phyloP scores from a whole-genome alignment of 345 rosid species.

The Salix caprea region DNA sequence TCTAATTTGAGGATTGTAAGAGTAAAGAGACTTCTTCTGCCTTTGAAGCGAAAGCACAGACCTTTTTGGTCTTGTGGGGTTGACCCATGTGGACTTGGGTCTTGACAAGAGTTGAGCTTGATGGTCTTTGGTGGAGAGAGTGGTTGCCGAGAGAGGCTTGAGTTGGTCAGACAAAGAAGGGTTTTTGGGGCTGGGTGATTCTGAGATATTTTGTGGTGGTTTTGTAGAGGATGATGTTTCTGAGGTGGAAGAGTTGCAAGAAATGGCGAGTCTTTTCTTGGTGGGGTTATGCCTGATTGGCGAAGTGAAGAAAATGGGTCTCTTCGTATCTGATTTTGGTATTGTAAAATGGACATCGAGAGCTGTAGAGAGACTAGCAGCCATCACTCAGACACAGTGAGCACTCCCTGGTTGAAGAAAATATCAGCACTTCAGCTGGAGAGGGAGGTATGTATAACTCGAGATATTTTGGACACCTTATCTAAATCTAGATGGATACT shows the following conservation, averaged over 20 bases:
- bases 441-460: neutral
- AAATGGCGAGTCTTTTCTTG: conserved; percentile 34
- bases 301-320: conserved; percentile 33
- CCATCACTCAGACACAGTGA: conserved; percentile 29
- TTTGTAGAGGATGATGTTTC: conserved; percentile 2
- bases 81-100: conserved; percentile 82
- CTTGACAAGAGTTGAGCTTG: conserved; percentile 49
- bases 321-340: conserved; percentile 38
- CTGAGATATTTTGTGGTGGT: conserved; percentile 33
- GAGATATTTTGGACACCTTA: conserved; percentile 5
- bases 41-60: conserved; percentile 79
- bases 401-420: neutral
- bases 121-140: conserved; percentile 36
- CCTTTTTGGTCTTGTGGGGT: conserved; percentile 76
- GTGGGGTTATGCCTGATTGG: conserved; percentile 29
- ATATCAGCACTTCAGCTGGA: neutral
- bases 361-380: conserved; percentile 52
- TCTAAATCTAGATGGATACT: neutral
- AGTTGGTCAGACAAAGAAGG: conserved; percentile 85
- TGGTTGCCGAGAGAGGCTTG: conserved; percentile 65
- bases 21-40: conserved; percentile 60
- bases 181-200: conserved; percentile 31
- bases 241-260: conserved; percentile 32
- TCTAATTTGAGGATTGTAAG: conserved; percentile 54
- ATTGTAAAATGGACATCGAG: conserved; percentile 46